Conservation (phyloP, 2,329 filamentous ascomycete genomes). For the Alternaria sp. region DNA sequence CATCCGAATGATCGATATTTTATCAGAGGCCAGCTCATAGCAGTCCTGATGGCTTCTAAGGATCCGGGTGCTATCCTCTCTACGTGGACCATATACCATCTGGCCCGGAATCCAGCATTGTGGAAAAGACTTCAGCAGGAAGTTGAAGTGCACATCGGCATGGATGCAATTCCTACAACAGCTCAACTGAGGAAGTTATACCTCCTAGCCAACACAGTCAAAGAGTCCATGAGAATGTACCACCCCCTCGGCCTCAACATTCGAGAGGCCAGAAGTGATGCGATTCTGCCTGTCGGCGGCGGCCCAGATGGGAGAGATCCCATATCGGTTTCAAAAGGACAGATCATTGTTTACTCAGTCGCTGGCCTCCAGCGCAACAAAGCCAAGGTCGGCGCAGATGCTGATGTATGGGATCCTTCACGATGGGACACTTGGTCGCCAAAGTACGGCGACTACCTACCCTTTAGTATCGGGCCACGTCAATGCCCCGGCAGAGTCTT, state of each 20-base stretch:
- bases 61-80: constrained; percentile 11
- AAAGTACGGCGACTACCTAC: constrained; percentile 14
- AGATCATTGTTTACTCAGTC: constrained; percentile 16
- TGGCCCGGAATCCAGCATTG: constrained; percentile 3
- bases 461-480: constrained; percentile 15
- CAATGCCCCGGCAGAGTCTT: constrained; percentile 15
- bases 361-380: constrained; percentile 14
- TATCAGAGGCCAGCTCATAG: constrained; percentile 10
- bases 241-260: constrained; percentile 12
- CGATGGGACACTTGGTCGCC: constrained; percentile 13
- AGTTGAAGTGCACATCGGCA: constrained; percentile 10
- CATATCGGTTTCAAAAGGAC: constrained; percentile 9
- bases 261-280: constrained; percentile 8
- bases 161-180: constrained; percentile 6
- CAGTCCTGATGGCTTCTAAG: constrained; percentile 12
- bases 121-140: constrained; percentile 8
- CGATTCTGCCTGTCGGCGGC: constrained; percentile 6
- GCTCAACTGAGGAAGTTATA: constrained; percentile 4
- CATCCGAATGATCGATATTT: constrained; percentile 13
- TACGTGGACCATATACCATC: constrained; percentile 13
- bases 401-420: constrained; percentile 10
- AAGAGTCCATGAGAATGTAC: constrained; percentile 15
- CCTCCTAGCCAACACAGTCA: constrained; percentile 15
- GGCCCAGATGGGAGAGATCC: constrained; percentile 6
- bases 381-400: constrained; percentile 3